Base-by-base conservation (phyloP, 345 rosid species). In the Trapa incisa region DNA sequence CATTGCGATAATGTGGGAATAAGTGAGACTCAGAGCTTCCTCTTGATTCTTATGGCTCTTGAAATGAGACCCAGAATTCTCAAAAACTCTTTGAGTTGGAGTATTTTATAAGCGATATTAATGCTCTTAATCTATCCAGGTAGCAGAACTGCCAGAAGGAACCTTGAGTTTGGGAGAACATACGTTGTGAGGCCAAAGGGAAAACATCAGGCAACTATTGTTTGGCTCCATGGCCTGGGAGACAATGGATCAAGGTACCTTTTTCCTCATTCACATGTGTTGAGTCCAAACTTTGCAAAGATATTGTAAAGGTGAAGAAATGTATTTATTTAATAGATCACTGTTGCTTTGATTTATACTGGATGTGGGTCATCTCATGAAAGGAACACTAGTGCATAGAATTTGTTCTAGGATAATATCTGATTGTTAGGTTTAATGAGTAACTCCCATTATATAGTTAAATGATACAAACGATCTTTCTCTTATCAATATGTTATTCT, bases 161-260 rank as follows among this genome's bases (percentile, higher is more conserved):
- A 75, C 50, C 32, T 79, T 53, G 85, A 79, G 74, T 81, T 76
- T 22, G 85, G 85, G 56, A 79, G 82, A 72, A 81, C 85, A 29
- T 72, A 79, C 42, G 85, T 81, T 77, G 85, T 81, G 70, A 75
- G 85, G 79, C 85, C 85, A 3, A 76, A 69, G 61, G 85, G 71
- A 61, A 76, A 75, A 57, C 85, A 81, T 72, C 82, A 79, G 73
- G 82, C 82, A 50, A 81, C 85, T 16, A 76, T 81, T 5, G 85
- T 81, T 68, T 79, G 85, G 85, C 65, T 81, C 61, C 85, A 81
- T 16, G 85, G 82, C 54, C 80, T 81, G 10, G 82, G 85, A 35
- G 85, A 81, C 52, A 76, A 81, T 76, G 85, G 85, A 62, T 74
- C 82, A 2, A 81, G 82, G 85, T 68, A 64, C 35, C 32, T 38